Evolutionary conservation across 2,329 filamentous ascomycete genomes (phyloP), one percentile per base, ranked within the genome.

Genomic region (Epicoccum nigrum): DNA sequence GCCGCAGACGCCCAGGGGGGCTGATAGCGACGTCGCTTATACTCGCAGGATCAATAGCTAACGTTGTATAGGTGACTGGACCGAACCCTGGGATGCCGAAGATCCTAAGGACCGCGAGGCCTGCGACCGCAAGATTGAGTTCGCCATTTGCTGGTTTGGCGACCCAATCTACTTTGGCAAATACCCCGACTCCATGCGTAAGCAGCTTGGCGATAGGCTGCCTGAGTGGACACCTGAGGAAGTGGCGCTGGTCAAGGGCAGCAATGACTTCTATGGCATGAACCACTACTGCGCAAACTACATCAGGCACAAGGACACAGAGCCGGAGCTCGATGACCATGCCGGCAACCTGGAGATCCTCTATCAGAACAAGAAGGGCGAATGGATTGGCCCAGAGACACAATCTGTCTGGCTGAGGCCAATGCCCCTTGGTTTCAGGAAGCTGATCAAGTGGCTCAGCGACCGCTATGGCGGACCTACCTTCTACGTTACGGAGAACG

Each of bases 181-280:
- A 61, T 95, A 95, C 75, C 91, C 91, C 7, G 88, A 84, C 54
- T 91, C 87, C 53, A 95, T 95, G 90, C 81, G 83, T 51, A 84
- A 85, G 70, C 90, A 95, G 77, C 85, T 95, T 15, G 90, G 90
- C 48, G 81, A 87, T 69, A 85, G 90, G 12, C 81, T 95, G 39
- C 91, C 91, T 4, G 77, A 79, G 35, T 94, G 89, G 72, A 91
- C 88, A 0, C 74, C 81, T 0, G 88, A 90, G 60, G 90, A 96
- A 69, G 73, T 79, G 19, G 83, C 83, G 2, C 79, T 94, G n/a
- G 85, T 96, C 37, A 81, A 87, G 66, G 90, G 89, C n/a, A 90
- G 87, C 69, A 94, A 94, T 73, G 91, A 95, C 78, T 95, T 95
- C 76, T 95, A 95, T 74, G 91, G 90, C 72, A 93, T 93, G 89